Percentiles rank a stretch among this genome's conserved stretches.
These are phyloP conservation scores for Leccinum boreale DNA, from an alignment of 768 basidiomycete genomes.

Conservation along the genomic window DNA sequence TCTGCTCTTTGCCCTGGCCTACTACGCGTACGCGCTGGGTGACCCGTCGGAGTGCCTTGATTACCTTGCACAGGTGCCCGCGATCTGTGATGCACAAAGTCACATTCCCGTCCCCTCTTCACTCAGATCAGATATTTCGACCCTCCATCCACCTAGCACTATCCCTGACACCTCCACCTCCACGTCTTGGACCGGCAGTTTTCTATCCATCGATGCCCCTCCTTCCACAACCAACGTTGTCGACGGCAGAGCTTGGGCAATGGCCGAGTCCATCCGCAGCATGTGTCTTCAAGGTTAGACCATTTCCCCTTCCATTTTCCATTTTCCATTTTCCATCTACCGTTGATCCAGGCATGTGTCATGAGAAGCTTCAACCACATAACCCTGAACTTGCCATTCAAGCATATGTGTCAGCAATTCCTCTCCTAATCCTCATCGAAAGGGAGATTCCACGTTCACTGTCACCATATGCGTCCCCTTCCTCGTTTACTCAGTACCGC, in stretches of 20 bases:
- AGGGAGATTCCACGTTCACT: slow-evolving; percentile 42
- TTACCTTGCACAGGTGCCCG: slow-evolving; percentile 53
- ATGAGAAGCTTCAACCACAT: slow-evolving; percentile 55
- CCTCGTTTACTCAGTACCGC: slow-evolving; percentile 63
- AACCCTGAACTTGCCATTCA: slow-evolving; percentile 51
- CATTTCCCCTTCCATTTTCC: neutral
- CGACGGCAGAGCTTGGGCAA: slow-evolving; percentile 71
- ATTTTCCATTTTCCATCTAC: neutral
- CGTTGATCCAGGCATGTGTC: slow-evolving; percentile 60
- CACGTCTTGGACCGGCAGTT: slow-evolving; percentile 50
- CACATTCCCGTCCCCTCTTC: slow-evolving; percentile 48
- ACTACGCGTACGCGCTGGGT: slow-evolving; percentile 77
- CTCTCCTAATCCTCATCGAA: slow-evolving; percentile 50
- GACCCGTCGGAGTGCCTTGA: slow-evolving; percentile 60
- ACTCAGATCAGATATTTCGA: slow-evolving; percentile 38
- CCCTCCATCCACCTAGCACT: slow-evolving; percentile 36
- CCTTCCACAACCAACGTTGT: slow-evolving; percentile 50
- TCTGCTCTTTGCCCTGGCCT: slow-evolving; percentile 65
- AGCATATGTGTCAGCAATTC: slow-evolving; percentile 52
- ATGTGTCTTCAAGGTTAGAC: slow-evolving; percentile 72
- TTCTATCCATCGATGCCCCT: slow-evolving; percentile 40
- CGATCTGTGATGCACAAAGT: slow-evolving; percentile 50
- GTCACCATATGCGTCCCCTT: slow-evolving; percentile 25
- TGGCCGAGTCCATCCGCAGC: slow-evolving; percentile 71
- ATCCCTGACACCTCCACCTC: slow-evolving; percentile 41